A percentile compares a stretch with the other conserved stretches of the same genome.
Evolutionary conservation across 2,329 filamentous ascomycete genomes (phyloP).

Genomic region (Botryotinia narcissicola): DNA sequence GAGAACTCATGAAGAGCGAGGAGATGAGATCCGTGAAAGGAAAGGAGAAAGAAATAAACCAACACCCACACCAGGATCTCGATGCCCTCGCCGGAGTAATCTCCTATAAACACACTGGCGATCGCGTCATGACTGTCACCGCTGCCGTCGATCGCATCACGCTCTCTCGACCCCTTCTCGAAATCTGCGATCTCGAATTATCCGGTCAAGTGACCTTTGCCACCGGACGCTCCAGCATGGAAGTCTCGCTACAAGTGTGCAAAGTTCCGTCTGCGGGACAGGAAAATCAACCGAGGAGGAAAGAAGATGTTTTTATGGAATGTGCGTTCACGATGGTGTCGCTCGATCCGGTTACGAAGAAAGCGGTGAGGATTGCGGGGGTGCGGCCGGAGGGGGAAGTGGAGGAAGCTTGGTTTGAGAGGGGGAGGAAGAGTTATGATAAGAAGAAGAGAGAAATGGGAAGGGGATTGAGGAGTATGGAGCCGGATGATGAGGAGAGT

Average conservation of each 20-base stretch:
- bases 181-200: conserved; percentile 68
- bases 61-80: conserved; percentile 48
- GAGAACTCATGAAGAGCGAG: background rate
- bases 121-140: conserved; percentile 47
- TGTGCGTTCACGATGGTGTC: conserved; percentile 75
- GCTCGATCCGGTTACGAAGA: conserved; percentile 64
- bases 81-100: conserved; percentile 70
- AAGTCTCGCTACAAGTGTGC: conserved; percentile 66
- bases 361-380: conserved; percentile 60
- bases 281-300: conserved; percentile 48
- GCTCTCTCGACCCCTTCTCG: conserved; percentile 60
- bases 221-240: conserved; percentile 66
- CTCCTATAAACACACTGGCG: conserved; percentile 66
- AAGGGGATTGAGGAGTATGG: conserved; percentile 59
- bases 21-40: background rate
- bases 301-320: conserved; percentile 65
- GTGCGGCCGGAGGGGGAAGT: conserved; percentile 59
- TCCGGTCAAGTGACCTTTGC: conserved; percentile 56
- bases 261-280: conserved; percentile 45
- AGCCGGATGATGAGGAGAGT: conserved; percentile 67
- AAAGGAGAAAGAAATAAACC: background rate
- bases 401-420: conserved; percentile 58
- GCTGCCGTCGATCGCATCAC: conserved; percentile 43
- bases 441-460: conserved; percentile 61
- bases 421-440: conserved; percentile 64